Evolutionary conservation across 2,329 filamentous ascomycete species (phyloP).

Genomic region (Cladophialophora yegresii): DNA sequence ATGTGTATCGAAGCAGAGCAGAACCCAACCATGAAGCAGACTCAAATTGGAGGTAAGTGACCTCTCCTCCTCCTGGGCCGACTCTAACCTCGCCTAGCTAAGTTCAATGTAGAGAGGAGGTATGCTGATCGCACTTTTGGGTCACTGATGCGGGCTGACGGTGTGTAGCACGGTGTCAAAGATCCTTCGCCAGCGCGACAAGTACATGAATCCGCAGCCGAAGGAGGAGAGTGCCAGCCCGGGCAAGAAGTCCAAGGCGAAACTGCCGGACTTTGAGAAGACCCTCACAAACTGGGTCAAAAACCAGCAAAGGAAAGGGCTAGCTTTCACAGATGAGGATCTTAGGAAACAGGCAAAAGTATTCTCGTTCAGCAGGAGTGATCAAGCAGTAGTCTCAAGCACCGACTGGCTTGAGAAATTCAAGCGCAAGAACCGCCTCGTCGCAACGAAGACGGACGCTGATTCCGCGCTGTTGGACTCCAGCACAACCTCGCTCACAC

Average conservation of each 20-base stretch:
- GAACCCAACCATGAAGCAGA: constrained; percentile 87
- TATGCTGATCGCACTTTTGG: constrained; percentile 48
- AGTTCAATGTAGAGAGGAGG: constrained; percentile 98
- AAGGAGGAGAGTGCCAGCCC: constrained; percentile 73
- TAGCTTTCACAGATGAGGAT: constrained; percentile 34
- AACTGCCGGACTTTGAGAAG: constrained; percentile 87
- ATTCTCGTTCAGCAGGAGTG: constrained; percentile 36
- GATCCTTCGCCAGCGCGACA: constrained; percentile 89
- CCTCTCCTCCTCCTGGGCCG: constrained; percentile 8
- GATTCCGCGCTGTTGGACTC: constrained; percentile 44
- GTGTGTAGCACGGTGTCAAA: constrained; percentile 89
- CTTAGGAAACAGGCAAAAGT: constrained; percentile 35
- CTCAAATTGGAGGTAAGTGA: constrained; percentile 81
- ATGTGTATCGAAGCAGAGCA: constrained; percentile 96
- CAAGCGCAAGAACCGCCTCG: constrained; percentile 78
- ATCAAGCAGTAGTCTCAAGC: constrained; percentile 52
- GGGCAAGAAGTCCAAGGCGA: constrained; percentile 79
- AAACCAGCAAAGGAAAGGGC: constrained; percentile 74
- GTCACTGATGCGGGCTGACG: constrained; percentile 18
- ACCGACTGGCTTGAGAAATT: constrained; percentile 89
- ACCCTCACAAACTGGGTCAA: constrained; percentile 84
- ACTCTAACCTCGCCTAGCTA: constrained; percentile 56
- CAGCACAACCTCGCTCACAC: constrained; percentile 57
- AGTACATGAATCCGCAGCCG: constrained; percentile 70
- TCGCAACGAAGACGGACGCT: constrained; percentile 58